Percentiles rank a stretch among this genome's conserved stretches.
phyloP scores from a whole-genome alignment of 2,329 filamentous ascomycete species.

The Nemania sp. region DNA sequence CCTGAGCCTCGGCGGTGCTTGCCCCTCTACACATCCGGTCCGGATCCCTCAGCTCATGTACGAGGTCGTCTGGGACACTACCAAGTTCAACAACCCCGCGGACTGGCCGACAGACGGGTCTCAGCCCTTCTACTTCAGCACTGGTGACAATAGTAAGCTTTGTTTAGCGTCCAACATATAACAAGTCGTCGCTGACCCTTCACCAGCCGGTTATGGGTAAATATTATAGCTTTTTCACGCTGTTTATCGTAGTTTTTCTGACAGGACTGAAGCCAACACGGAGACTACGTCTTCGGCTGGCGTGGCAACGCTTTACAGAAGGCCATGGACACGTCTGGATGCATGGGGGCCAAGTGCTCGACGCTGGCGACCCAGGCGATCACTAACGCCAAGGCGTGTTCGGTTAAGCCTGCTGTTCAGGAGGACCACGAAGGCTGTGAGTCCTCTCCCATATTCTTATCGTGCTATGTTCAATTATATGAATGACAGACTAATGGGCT shows the following conservation, averaged over 20 bases:
- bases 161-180: neutral
- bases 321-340: conserved; percentile 47
- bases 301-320: conserved; percentile 35
- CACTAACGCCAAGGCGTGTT: conserved; percentile 38
- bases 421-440: conserved; percentile 46
- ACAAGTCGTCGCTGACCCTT: no score
- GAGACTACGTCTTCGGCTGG: conserved; percentile 46
- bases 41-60: conserved; percentile 53
- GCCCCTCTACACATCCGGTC: conserved; percentile 43
- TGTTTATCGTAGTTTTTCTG: neutral
- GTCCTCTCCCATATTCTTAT: conserved; percentile 27
- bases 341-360: conserved; percentile 47
- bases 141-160: conserved; percentile 43
- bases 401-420: conserved; percentile 38
- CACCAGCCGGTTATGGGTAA: no score
- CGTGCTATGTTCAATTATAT: neutral
- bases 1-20: conserved; percentile 44
- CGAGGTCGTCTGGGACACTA: conserved; percentile 53
- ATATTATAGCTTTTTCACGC: no score
- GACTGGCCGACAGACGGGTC: conserved; percentile 46
- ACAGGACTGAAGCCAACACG: conserved; percentile 33
- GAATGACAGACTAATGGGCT: neutral
- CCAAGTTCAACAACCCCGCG: conserved; percentile 44
- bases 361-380: conserved; percentile 43
- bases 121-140: conserved; percentile 44